These are phyloP conservation scores for Luvunga scandens DNA, from an alignment of 345 rosid genomes.

Conservation along the genomic window DNA sequence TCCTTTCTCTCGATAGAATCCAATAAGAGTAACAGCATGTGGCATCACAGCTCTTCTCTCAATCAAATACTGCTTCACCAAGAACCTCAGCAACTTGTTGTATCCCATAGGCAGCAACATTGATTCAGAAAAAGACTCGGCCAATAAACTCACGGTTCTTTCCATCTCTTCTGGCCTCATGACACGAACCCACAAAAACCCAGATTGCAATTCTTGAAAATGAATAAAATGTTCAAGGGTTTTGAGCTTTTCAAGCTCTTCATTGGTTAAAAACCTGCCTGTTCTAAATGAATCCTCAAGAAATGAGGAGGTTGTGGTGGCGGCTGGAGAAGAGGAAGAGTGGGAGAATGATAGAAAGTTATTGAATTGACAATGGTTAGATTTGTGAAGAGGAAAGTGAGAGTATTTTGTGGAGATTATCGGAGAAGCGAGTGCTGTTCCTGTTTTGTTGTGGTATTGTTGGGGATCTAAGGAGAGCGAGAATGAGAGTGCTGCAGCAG, in stretches of 20 bases:
- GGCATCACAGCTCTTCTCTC: conserved; percentile 75
- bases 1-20: conserved; percentile 46
- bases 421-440: conserved; percentile 19
- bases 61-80: conserved; percentile 81
- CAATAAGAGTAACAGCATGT: conserved; percentile 76
- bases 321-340: conserved; percentile 39
- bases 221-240: conserved; percentile 61
- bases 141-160: conserved; percentile 56
- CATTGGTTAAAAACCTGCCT: conserved; percentile 59
- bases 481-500: conserved; percentile 40
- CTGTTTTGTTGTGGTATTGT: conserved; percentile 22
- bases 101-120: conserved; percentile 68
- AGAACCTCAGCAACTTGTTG: conserved; percentile 56
- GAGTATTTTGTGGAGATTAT: conserved; percentile 21
- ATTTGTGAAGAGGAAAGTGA: conserved; percentile 26
- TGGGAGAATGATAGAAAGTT: conserved; percentile 33
- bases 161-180: conserved; percentile 82
- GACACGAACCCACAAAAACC: conserved; percentile 64
- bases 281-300: conserved; percentile 58
- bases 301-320: conserved; percentile 34
- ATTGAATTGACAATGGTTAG: conserved; percentile 33
- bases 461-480: conserved; percentile 41
- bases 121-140: conserved; percentile 86
- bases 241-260: conserved; percentile 67
- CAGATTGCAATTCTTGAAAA: conserved; percentile 48